Conservation (phyloP, 1,284 basidiomycete genomes). For the Trametes polyzona region DNA sequence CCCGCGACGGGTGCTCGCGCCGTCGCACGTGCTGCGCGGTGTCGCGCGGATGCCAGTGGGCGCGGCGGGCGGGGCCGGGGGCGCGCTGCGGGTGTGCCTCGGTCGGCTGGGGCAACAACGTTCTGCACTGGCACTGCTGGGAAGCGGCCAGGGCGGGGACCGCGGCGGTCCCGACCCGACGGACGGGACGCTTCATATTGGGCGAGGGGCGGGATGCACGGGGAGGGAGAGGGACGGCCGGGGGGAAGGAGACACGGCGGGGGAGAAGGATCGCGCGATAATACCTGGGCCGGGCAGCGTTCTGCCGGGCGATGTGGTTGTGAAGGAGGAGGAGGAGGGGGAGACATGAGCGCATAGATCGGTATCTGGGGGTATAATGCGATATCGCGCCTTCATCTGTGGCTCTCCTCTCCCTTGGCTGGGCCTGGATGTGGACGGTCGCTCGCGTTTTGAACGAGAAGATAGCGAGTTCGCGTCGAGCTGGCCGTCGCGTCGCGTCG, state of each 20-base stretch:
- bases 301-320: constrained; percentile 9
- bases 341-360: background rate
- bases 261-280: constrained; percentile 8
- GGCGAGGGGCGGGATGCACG: background rate
- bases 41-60: constrained; percentile 20
- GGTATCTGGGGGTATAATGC: background rate
- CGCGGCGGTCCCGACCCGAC: background rate
- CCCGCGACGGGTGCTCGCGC: constrained; percentile 38
- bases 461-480: too few species aligned
- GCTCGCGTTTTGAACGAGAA: background rate
- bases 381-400: background rate
- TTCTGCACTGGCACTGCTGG: background rate
- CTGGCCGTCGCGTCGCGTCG: too few species aligned
- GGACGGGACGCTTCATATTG: constrained; percentile 9
- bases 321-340: constrained; percentile 13
- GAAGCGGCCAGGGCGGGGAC: background rate
- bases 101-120: constrained; percentile 31
- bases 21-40: constrained; percentile 42
- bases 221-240: background rate
- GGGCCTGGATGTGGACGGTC: background rate
- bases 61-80: constrained; percentile 21
- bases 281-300: background rate
- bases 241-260: constrained; percentile 1
- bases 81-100: constrained; percentile 33
- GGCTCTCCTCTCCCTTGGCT: background rate